Conservation (phyloP, 768 basidiomycete genomes). For the Mycena vulgaris region DNA sequence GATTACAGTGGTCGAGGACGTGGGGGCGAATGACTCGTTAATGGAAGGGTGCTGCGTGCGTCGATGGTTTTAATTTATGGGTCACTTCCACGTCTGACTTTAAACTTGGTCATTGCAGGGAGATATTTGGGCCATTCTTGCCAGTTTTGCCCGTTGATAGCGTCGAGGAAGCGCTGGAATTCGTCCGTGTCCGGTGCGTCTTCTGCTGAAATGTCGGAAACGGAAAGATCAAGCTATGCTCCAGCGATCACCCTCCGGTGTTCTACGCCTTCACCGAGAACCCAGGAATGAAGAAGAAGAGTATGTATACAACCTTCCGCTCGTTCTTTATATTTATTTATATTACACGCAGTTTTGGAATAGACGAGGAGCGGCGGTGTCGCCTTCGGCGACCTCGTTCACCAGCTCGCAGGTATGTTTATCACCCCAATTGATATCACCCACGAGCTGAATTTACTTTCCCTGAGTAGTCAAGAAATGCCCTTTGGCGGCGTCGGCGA, state of each 20-base stretch:
- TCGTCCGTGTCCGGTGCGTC: constrained; percentile 66
- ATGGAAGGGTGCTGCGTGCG: constrained; percentile 76
- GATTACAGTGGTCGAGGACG: constrained; percentile 72
- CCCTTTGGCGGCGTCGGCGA: constrained; percentile 73
- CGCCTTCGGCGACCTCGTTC: constrained; percentile 73
- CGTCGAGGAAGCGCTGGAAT: constrained; percentile 69
- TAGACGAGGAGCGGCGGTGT: constrained; percentile 61
- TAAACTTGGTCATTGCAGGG: constrained; percentile 43
- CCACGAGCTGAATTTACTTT: neutral
- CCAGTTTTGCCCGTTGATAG: constrained; percentile 73
- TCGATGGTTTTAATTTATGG: neutral
- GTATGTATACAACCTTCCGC: constrained; percentile 57
- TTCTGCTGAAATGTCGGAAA: neutral
- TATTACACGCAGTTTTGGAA: constrained; percentile 71
- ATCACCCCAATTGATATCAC: too few species aligned
- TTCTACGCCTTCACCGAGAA: constrained; percentile 76
- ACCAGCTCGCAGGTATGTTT: constrained; percentile 63
- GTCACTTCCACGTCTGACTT: neutral
- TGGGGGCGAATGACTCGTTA: constrained; percentile 68
- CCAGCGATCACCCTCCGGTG: constrained; percentile 72
- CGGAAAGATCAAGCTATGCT: constrained; percentile 26
- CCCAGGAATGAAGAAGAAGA: constrained; percentile 53
- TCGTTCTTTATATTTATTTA: too few species aligned
- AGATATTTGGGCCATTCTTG: constrained; percentile 82
- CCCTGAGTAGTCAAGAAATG: constrained; percentile 47